Evolutionary conservation across 2,329 filamentous ascomycete genomes (phyloP), one percentile per base, ranked within the genome.

Genomic region (Fusarium chaquense): DNA sequence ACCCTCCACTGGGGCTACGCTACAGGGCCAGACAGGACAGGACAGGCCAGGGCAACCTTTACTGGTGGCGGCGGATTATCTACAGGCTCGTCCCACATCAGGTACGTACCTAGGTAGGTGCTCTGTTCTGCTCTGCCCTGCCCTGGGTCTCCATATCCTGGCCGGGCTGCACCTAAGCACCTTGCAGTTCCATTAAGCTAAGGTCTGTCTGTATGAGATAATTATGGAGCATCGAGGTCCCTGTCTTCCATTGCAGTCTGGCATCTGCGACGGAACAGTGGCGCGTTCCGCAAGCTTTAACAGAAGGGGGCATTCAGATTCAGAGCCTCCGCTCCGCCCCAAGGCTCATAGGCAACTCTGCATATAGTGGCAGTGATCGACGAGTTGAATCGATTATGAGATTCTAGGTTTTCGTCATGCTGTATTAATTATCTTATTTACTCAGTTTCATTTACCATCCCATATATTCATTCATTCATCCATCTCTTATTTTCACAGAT

Each of bases 271-370:
- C 54, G 63, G 71, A 58, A 65, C 70, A 69, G 64, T 75, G 69
- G 72, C 73, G 70, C 62, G 67, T 73, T 73, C 71, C 67, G 72
- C 72, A 75, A 56, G 72, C 71, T 69, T 64, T 33, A 28, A 49
- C 41, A 24, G 30, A 55, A 46, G 32, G 43, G 33, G 56, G 57
- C 52, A 52, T 58, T 47, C 71, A 71, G 63, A 52, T 58, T 47
- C 71, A 71, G 63, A 74, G 70, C 65, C 72, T 64, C 72, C 65
- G 58, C 62, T 62, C 59, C 56, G 55, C 53, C 59, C 72, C 58
- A 70, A 68, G 65, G 58, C 67, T 51, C 49, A 11, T 22, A 3
- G 15, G 40, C 16, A 51, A 28, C 22, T 36, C 18, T 20, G 40
- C 54, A 20, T 20, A 20, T 20, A 56, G 30, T n/a, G 33, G 50